Percentiles rank a stretch among this genome's conserved stretches.
Evolutionary conservation across 805 yeast species (phyloP).

Genomic region (Saturnispora gosingensis): DNA sequence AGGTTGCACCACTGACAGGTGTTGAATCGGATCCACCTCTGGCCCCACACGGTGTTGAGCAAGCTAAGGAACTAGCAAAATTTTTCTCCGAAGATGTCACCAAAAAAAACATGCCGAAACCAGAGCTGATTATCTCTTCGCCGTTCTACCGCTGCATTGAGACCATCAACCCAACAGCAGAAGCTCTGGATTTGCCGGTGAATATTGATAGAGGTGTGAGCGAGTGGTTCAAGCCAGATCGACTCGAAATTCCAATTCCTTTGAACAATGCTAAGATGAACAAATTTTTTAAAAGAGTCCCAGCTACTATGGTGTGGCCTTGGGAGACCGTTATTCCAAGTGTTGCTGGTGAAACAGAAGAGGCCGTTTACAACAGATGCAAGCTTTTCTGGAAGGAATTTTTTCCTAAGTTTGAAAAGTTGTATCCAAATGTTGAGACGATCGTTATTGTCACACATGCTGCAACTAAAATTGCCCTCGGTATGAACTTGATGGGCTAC

Average conservation of each 20-base stretch:
- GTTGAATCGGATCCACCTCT: conserved; percentile 83
- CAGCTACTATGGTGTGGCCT: conserved; percentile 33
- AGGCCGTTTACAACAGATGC: conserved; percentile 59
- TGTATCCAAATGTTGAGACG: conserved; percentile 51
- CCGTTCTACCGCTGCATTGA: conserved; percentile 90
- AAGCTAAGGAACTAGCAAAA: conserved; percentile 70
- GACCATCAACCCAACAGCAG: conserved; percentile 65
- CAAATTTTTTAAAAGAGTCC: conserved; percentile 43
- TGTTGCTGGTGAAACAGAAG: conserved; percentile 61
- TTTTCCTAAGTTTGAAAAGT: conserved; percentile 45
- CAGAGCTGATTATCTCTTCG: conserved; percentile 63
- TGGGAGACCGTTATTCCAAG: conserved; percentile 51
- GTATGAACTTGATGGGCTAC: conserved; percentile 60
- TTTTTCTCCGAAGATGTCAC: conserved; percentile 36
- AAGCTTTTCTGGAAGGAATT: conserved; percentile 44
- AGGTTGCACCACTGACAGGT: conserved; percentile 86
- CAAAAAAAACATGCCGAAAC: conserved; percentile 34
- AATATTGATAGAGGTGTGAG: conserved; percentile 77
- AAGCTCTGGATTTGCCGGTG: conserved; percentile 47
- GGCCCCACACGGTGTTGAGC: conserved; percentile 81
- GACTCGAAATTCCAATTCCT: conserved; percentile 64
- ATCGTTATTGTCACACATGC: conserved; percentile 85
- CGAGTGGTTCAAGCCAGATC: conserved; percentile 78
- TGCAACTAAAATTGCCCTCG: conserved; percentile 83
- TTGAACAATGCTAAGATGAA: conserved; percentile 41